These are phyloP conservation scores for Ogataea ganodermae DNA, from an alignment of 805 yeast species.

Conservation along the genomic window DNA sequence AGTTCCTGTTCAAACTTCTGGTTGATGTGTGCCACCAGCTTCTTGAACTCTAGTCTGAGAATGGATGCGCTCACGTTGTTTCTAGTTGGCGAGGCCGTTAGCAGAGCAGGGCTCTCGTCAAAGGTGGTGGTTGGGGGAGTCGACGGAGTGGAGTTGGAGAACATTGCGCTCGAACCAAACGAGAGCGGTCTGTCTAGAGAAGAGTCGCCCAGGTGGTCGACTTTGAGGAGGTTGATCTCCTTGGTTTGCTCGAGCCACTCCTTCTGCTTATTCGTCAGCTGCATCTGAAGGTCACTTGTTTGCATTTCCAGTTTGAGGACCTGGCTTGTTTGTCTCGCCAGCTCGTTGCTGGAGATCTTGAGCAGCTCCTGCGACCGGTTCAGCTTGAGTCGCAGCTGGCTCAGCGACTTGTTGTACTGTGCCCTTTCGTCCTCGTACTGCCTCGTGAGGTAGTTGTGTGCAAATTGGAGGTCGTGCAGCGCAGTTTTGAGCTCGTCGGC, in stretches of 20 bases:
- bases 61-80: constrained; percentile 48
- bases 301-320: constrained; percentile 39
- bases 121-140: constrained; percentile 19
- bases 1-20: constrained; percentile 61
- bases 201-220: constrained; percentile 46
- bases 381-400: constrained; percentile 53
- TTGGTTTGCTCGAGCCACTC: constrained; percentile 47
- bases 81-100: constrained; percentile 24
- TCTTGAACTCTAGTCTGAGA: constrained; percentile 67
- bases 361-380: constrained; percentile 53
- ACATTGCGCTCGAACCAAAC: constrained; percentile 8
- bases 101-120: constrained; percentile 10
- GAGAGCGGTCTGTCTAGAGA: constrained; percentile 15
- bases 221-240: constrained; percentile 45
- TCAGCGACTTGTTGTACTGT: constrained; percentile 53
- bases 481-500: constrained; percentile 45
- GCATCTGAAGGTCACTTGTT: constrained; percentile 34
- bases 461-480: constrained; percentile 65
- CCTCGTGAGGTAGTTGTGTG: constrained; percentile 67
- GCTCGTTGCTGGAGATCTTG: constrained; percentile 38
- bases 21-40: constrained; percentile 61
- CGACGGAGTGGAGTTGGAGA: constrained; percentile 16
- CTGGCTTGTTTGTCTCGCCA: constrained; percentile 41
- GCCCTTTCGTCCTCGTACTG: constrained; percentile 68
- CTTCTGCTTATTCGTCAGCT: constrained; percentile 37